Percentiles rank a stretch among this genome's conserved stretches.
These are phyloP conservation scores for Salix brachista DNA, from an alignment of 345 rosid species.

Conservation along the genomic window DNA sequence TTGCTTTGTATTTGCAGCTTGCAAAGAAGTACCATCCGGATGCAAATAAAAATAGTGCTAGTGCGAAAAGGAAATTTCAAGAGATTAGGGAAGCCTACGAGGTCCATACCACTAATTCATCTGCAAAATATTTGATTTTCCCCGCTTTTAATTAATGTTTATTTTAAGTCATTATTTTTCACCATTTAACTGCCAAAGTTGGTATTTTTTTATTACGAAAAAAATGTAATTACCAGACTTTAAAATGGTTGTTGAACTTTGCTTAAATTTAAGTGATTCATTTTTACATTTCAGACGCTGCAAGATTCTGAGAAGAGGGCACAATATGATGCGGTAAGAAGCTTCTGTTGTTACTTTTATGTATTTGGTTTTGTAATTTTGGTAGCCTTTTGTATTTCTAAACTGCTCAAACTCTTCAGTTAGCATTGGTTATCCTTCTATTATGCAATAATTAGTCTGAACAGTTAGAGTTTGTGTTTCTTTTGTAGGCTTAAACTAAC, in stretches of 20 bases:
- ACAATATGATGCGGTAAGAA: constrained; percentile 58
- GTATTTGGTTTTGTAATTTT: background rate
- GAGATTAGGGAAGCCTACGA: constrained; percentile 84
- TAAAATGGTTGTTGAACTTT: background rate
- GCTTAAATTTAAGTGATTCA: background rate
- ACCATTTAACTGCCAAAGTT: background rate
- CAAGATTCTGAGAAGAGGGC: constrained; percentile 61
- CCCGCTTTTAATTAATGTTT: background rate
- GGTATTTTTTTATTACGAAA: background rate
- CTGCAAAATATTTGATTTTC: background rate
- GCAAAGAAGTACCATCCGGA: constrained; percentile 96
- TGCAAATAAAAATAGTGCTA: constrained; percentile 75
- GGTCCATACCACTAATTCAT: constrained; percentile 31
- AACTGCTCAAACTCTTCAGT: background rate
- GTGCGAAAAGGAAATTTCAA: constrained; percentile 83
- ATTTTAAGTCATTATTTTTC: background rate
- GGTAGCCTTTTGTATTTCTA: background rate
- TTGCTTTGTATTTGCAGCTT: constrained; percentile 50
- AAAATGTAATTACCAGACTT: background rate
- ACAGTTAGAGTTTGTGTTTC: background rate
- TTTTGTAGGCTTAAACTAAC: constrained; percentile 10
- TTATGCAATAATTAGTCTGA: background rate
- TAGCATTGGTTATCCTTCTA: background rate
- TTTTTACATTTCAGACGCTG: constrained; percentile 46
- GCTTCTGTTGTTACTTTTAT: background rate